Evolutionary conservation across 179 eudicot genomes (phyloP).

Genomic region (Nepenthes alata): DNA sequence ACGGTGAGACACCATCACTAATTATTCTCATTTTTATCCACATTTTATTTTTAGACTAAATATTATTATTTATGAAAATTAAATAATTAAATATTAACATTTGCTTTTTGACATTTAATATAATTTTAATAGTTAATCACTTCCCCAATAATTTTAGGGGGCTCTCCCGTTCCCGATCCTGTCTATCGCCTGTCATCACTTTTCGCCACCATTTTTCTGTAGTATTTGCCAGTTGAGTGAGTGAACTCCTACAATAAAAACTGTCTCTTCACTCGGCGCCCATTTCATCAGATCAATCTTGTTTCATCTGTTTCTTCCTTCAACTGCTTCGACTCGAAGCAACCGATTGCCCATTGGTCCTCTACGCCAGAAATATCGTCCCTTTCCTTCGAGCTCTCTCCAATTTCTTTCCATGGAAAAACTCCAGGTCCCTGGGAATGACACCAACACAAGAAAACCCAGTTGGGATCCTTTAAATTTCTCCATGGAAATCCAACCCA

Average conservation of each 20-base stretch:
- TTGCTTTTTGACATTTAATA: no score
- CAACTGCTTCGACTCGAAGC: background rate
- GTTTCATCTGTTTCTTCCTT: background rate
- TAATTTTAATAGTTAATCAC: no score
- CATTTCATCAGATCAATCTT: conserved; percentile 1
- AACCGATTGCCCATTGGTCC: background rate
- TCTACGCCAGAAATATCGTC: no score
- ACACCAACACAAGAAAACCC: background rate
- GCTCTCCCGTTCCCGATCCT: no score
- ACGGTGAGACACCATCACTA: no score
- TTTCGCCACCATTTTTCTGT: no score
- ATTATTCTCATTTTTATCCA: no score
- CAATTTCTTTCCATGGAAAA: background rate
- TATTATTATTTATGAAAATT: no score
- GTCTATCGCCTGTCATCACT: no score
- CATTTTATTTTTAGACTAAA: no score
- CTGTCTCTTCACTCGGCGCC: background rate
- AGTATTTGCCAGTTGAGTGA: conserved; percentile 6
- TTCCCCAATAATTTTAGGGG: no score
- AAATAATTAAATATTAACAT: no score
- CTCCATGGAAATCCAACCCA: conserved; percentile 1
- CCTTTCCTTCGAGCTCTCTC: background rate
- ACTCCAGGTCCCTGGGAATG: background rate
- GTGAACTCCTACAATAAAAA: background rate
- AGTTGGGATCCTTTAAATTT: conserved; percentile 2